phyloP scores from a whole-genome alignment of 2,329 filamentous ascomycete species.

The Amauroascus niger region DNA sequence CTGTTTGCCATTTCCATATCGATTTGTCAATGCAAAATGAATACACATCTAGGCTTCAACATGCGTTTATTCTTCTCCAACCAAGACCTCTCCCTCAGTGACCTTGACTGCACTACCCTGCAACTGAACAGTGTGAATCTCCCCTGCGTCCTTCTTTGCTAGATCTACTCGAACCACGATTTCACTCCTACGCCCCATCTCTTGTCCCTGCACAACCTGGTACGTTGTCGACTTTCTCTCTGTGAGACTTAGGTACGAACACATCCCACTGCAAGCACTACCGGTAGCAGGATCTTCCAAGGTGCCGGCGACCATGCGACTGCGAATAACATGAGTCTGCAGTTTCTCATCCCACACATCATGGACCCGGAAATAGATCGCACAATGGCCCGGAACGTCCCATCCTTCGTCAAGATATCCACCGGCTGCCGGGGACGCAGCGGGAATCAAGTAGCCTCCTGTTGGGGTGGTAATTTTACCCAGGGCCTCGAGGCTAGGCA shows the following conservation, averaged over 20 bases:
- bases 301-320: conserved; percentile 25
- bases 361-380: conserved; percentile 26
- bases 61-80: conserved; percentile 11
- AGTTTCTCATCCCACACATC: conserved; percentile 18
- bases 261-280: conserved; percentile 41
- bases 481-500: conserved; percentile 53
- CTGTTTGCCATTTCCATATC: too few relatives aligned
- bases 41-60: not conserved
- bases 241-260: conserved; percentile 36
- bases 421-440: conserved; percentile 17
- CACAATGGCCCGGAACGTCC: conserved; percentile 22
- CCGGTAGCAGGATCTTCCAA: conserved; percentile 45
- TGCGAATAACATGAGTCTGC: conserved; percentile 22
- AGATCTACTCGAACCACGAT: conserved; percentile 40
- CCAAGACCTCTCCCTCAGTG: conserved; percentile 14
- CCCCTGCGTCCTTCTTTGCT: conserved; percentile 23
- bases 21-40: not conserved
- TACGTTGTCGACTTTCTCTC: conserved; percentile 22
- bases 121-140: conserved; percentile 15
- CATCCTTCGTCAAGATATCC: conserved; percentile 21
- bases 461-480: conserved; percentile 26
- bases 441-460: conserved; percentile 16
- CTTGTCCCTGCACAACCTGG: conserved; percentile 40
- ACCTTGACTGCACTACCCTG: conserved; percentile 18
- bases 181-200: conserved; percentile 44